A percentile compares a stretch with the other conserved stretches of the same genome.
phyloP scores from a whole-genome alignment of 257 asterid genomes.

The Solanum bulbocastanum region DNA sequence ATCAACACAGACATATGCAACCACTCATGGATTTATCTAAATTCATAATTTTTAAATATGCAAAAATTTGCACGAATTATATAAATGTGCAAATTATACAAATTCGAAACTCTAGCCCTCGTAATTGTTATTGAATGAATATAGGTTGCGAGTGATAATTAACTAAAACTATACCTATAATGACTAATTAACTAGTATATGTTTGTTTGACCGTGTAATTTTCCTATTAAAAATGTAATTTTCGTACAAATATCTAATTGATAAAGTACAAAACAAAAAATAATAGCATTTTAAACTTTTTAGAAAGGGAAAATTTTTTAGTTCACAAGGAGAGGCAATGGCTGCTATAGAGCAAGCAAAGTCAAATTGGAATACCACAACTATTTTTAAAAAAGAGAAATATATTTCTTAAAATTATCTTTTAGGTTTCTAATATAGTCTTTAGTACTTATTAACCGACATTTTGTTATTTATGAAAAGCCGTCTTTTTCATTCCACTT shows the following conservation, averaged over 20 bases:
- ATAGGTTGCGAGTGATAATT: not conserved
- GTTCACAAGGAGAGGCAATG: not conserved
- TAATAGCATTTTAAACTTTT: not conserved
- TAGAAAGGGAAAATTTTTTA: not conserved
- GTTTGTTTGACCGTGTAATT: no score
- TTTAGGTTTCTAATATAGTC: not conserved
- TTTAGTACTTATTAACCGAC: not conserved
- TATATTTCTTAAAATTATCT: not conserved
- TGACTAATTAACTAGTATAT: no score
- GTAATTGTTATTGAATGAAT: no score
- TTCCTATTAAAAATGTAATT: not conserved
- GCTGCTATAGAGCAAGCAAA: not conserved
- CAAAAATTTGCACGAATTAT: not conserved
- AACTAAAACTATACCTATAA: no score
- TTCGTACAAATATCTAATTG: not conserved
- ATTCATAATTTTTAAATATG: not conserved
- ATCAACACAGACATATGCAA: not conserved
- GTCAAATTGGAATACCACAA: not conserved
- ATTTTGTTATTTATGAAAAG: not conserved
- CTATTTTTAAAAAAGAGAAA: not conserved
- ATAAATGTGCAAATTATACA: no score
- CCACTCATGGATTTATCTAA: not conserved
- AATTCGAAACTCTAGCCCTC: not conserved
- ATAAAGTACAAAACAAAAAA: not conserved
- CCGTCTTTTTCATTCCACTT: not conserved